These are phyloP conservation scores for Phytophthora aleatoria DNA, from an alignment of 352 stramenopile genomes.

Conservation along the genomic window DNA sequence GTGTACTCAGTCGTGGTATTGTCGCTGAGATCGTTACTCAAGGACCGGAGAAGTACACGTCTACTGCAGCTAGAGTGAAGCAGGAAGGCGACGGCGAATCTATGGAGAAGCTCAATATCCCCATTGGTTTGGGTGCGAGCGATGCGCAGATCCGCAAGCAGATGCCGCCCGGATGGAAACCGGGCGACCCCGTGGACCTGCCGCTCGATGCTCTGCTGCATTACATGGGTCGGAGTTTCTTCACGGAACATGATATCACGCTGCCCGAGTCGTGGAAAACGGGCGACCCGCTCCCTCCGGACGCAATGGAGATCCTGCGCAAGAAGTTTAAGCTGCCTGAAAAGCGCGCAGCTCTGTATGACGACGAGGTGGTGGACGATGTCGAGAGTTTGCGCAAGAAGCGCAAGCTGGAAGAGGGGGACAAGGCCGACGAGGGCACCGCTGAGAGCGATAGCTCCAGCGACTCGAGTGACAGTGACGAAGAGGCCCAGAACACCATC, in stretches of 20 bases:
- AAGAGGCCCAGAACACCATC: slow-evolving; percentile 68
- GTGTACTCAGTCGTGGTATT: slow-evolving; percentile 80
- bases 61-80: slow-evolving; percentile 41
- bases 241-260: slow-evolving; percentile 74
- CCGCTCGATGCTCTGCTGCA: slow-evolving; percentile 77
- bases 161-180: slow-evolving; percentile 81
- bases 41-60: slow-evolving; percentile 69
- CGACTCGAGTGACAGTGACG: slow-evolving; percentile 60
- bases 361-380: slow-evolving; percentile 78
- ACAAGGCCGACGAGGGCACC: slow-evolving; percentile 35
- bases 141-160: slow-evolving; percentile 78
- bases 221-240: slow-evolving; percentile 81
- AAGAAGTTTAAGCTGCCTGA: slow-evolving; percentile 84
- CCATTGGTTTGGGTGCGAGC: slow-evolving; percentile 68
- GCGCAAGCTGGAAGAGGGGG: slow-evolving; percentile 60
- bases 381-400: slow-evolving; percentile 72
- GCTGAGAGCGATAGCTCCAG: slow-evolving; percentile 55
- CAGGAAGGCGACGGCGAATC: slow-evolving; percentile 29
- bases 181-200: slow-evolving; percentile 78
- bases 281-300: slow-evolving; percentile 63
- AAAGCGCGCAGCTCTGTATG: slow-evolving; percentile 68
- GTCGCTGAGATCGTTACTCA: slow-evolving; percentile 83
- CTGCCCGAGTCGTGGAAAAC: slow-evolving; percentile 76
- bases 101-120: slow-evolving; percentile 60
- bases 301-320: slow-evolving; percentile 77